phyloP scores from a whole-genome alignment of 805 yeast species.

The Phaffomyces opuntiae region DNA sequence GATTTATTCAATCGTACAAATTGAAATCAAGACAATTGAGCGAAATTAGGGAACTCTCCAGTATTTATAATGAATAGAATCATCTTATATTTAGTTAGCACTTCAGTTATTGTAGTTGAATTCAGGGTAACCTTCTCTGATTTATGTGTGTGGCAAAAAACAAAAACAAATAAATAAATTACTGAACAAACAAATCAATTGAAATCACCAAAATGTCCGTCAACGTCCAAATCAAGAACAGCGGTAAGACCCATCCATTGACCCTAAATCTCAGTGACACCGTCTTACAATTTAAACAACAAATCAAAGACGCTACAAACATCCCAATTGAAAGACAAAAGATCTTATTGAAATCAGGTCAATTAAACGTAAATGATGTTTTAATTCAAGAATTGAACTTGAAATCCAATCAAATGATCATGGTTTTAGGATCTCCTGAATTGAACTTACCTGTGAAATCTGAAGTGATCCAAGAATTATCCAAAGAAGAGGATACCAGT shows the following conservation, averaged over 20 bases:
- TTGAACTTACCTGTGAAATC: slow-evolving; percentile 40
- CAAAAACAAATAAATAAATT: neutral
- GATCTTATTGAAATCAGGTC: slow-evolving; percentile 84
- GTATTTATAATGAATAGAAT: no score
- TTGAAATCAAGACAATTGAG: slow-evolving; percentile 3
- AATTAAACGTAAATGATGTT: slow-evolving; percentile 60
- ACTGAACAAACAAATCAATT: neutral
- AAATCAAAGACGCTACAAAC: slow-evolving; percentile 65
- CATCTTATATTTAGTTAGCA: no score
- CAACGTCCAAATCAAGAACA: slow-evolving; percentile 47
- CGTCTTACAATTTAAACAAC: slow-evolving; percentile 54
- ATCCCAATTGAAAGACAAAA: slow-evolving; percentile 90
- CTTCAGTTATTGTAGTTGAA: no score
- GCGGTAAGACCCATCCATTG: slow-evolving; percentile 61
- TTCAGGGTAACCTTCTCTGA: no score
- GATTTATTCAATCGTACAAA: slow-evolving; percentile 3
- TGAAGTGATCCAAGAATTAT: slow-evolving; percentile 66
- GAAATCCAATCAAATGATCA: slow-evolving; percentile 59
- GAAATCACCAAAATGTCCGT: slow-evolving; percentile 7
- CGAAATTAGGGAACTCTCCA: neutral
- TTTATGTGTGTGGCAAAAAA: neutral
- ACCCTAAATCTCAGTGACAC: slow-evolving; percentile 22
- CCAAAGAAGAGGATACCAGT: slow-evolving; percentile 32
- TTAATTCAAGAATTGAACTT: slow-evolving; percentile 38
- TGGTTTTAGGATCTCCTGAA: slow-evolving; percentile 92